Evolutionary conservation across 306 rosid species (phyloP).

Genomic region (Vigna radiata): DNA sequence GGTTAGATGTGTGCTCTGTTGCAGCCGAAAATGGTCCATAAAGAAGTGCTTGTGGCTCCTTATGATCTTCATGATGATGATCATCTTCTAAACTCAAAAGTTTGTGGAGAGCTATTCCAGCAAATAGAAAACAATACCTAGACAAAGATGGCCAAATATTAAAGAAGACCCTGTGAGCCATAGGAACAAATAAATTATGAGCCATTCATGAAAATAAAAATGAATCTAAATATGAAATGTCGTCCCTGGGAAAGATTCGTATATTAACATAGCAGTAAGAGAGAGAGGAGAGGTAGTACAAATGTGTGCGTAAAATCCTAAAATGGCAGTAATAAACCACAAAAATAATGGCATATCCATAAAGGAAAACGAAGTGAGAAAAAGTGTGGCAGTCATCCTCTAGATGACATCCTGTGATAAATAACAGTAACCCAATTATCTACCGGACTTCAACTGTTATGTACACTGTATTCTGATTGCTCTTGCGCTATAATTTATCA

Average conservation of each 20-base stretch:
- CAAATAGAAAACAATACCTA: no score
- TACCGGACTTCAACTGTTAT: slow-evolving; percentile 44
- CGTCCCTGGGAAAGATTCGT: neutral
- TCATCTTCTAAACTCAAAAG: no score
- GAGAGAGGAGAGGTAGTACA: neutral
- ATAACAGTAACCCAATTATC: slow-evolving; percentile 25
- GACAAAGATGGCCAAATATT: no score
- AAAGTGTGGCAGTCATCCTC: slow-evolving; percentile 26
- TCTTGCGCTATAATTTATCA: slow-evolving; percentile 65
- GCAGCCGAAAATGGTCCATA: no score
- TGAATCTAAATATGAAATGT: slow-evolving; percentile 2
- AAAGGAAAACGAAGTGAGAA: slow-evolving; percentile 30
- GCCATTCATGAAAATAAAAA: neutral
- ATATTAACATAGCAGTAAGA: neutral
- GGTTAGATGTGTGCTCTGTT: no score
- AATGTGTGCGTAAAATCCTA: slow-evolving; percentile 17
- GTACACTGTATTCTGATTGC: slow-evolving; percentile 51
- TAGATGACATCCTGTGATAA: slow-evolving; percentile 32
- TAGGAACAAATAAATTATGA: neutral
- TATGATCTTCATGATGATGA: no score
- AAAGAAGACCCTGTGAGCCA: no score
- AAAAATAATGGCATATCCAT: slow-evolving; percentile 24
- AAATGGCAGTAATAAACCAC: neutral
- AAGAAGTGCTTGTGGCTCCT: no score
- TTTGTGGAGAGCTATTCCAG: no score